These are phyloP conservation scores for Chrysoporthe cubensis DNA, from an alignment of 2,329 filamentous ascomycete genomes.

Conservation along the genomic window DNA sequence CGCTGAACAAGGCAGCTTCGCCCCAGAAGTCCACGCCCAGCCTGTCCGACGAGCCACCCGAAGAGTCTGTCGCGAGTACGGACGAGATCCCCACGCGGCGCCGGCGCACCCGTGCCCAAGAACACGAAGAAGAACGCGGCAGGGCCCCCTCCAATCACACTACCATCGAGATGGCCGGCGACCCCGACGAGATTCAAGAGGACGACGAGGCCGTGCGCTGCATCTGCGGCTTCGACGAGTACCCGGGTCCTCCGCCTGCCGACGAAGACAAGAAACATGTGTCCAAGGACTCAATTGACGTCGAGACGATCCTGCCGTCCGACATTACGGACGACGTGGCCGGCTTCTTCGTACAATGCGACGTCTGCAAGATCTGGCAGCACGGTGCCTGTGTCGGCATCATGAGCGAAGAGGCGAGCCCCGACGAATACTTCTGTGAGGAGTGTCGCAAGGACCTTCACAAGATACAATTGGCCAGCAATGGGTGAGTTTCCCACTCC, in stretches of 20 bases:
- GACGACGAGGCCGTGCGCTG: slow-evolving; percentile 93
- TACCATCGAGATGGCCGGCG: slow-evolving; percentile 59
- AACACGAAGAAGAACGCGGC: slow-evolving; percentile 58
- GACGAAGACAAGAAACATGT: slow-evolving; percentile 57
- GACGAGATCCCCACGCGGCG: slow-evolving; percentile 74
- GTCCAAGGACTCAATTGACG: slow-evolving; percentile 60
- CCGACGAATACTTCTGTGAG: slow-evolving; percentile 98
- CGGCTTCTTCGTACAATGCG: slow-evolving; percentile 97
- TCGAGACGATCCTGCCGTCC: slow-evolving; percentile 61
- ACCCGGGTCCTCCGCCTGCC: slow-evolving; percentile 78
- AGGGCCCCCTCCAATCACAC: slow-evolving; percentile 47
- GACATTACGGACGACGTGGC: slow-evolving; percentile 80
- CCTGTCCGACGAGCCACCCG: slow-evolving; percentile 69
- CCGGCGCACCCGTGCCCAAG: slow-evolving; percentile 75
- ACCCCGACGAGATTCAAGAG: slow-evolving; percentile 68
- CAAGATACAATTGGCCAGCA: slow-evolving; percentile 76
- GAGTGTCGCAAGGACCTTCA: slow-evolving; percentile 91
- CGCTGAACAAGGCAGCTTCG: slow-evolving; percentile 73
- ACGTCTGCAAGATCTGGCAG: slow-evolving; percentile 97
- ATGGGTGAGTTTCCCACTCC: slow-evolving; percentile 70
- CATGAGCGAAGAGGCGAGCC: slow-evolving; percentile 88
- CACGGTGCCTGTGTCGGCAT: slow-evolving; percentile 98
- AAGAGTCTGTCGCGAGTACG: slow-evolving; percentile 58
- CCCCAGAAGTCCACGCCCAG: slow-evolving; percentile 77
- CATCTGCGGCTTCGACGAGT: slow-evolving; percentile 92